Base-by-base conservation (phyloP, 768 basidiomycete genomes). In the Termitomyces sp. region DNA sequence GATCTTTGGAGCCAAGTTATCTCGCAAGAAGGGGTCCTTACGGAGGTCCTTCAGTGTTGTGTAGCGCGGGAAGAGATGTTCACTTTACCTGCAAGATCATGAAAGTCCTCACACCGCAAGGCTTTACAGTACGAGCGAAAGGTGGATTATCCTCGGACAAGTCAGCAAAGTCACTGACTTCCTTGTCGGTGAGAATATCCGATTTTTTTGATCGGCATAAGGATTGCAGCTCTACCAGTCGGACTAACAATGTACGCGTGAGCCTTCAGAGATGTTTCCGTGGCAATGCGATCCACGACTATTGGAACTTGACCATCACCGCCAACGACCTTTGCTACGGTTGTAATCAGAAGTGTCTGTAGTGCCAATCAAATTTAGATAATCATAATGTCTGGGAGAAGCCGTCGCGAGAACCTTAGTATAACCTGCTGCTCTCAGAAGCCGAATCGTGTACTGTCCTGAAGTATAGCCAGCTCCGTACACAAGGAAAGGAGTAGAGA, bases 181-280 rank as follows among this genome's bases (percentile, higher is more conserved):
- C 54, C 3, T 60, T 63, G n/a, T 66, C 70, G 4, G 69, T 73
- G 13, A 80, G 65, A 18, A 18, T 66, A n/a, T 64, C 66, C 15
- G 77, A 76, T 56, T 74, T 68, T 62, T 83, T 84, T n/a, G 49
- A 81, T 65, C 0, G 81, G 81, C 47, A 80, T 56, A 26, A 82
- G 66, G 18, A 80, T 54, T 2, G 80, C 80, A 4, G 79, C 68
- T 33, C 64, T 74, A 34, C 74, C 78, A n/a, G 60, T 56, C 4
- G 75, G 64, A 48, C 69, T 69, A 28, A 79, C 66, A 5, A 80
- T 64, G 31, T 73, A 66, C 3, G 74, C 66, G 18, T 83, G 66
- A 16, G 65, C 65, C 4, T 60, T 66, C 54, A 82, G 48, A 0
- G 76, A 77, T 4, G 55, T 54, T 37, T 70, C 66, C 0, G 76